Evolutionary conservation across 208 protist species (phyloP), one percentile per base, ranked within the genome.

Genomic region (Crithidia acanthocephali): DNA sequence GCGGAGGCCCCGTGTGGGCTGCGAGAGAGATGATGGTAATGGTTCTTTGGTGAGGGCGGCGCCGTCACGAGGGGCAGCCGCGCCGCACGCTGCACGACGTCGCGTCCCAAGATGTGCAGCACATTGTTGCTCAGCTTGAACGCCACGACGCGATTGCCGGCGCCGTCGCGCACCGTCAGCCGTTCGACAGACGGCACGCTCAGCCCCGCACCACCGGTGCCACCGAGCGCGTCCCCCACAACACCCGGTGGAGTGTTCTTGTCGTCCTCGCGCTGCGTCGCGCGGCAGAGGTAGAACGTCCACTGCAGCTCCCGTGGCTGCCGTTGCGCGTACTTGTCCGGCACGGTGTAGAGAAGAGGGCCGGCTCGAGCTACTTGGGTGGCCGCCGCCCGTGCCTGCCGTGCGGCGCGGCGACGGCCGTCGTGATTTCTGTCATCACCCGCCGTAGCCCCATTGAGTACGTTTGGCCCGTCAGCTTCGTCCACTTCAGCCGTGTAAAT

Each of bases 231-330:
- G 25, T 11, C 37, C 2, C 57, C 27, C 1, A 32, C 55, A 23
- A 11, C 57, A 2, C 18, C 18, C 28, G 59, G 23, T 6, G 4
- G 20, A 10, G 5, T 25, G 42, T 58, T 60, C 18, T 27, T 4
- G 18, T 78, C 51, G 10, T 28, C 20, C 51, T 53, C 57, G 5
- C 67, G 47, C 5, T 16, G 25, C 9, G 15, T 47, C 18, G 33
- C 47, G 4, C 52, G 48, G 58, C 80, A 81, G 20, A 80, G 45
- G 52, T 73, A 81, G 50, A 85, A 78, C 45, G 52, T 72, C 30
- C 78, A 51, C 59, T 63, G 40, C 2, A 81, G 28, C 51, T 62
- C 55, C 11, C 33, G 28, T 6, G 58, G 76, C 68, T 44, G 44
- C 15, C 30, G 63, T 32, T n/a, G 22, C 7, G 15, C 62, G 50